Evolutionary conservation across 139 green algal genomes (phyloP), one percentile per base, ranked within the genome.

Genomic region (Tetradesmus obliquus): DNA sequence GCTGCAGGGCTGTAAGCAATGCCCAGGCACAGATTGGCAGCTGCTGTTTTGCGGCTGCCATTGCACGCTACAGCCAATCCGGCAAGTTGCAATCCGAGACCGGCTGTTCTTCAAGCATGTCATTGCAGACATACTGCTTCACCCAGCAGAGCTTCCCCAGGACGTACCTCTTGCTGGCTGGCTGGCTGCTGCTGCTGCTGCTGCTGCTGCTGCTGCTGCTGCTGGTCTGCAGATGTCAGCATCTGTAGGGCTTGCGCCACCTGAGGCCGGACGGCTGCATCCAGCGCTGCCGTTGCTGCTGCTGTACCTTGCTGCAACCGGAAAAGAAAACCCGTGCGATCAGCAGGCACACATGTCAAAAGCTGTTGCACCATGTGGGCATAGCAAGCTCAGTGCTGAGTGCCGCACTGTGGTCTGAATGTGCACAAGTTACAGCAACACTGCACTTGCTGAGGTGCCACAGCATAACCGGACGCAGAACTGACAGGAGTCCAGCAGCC

Each of bases 201-300:
- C 66, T 76, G 66, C 58, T 88, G 83, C 20, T 74, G 83, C 66
- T 76, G 66, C 58, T 88, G 83, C 20, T 74, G 83, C 8, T 79
- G n/a, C 20, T 66, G 2, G 22, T 88, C 55, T 13, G 13, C 22
- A 3, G 22, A 7, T 7, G 55, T n/a, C 32, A 89, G 45, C 8
- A 69, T 66, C 13, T 89, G 45, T 3, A 89, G 66, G 5, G 85
- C 85, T 19, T 69, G 66, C 5, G 66, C 85, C 17, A 62, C 85
- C 8, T 89, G 85, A 53, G 85, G 85, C 19, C 66, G 71, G 20
- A 89, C 17, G 6, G 69, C 19, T 2, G 13, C 15, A 15, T 82
- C 62, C 66, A 89, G 85, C 6, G 20, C 15, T 45, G 22, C 57
- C 10, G 54, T 24, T 55, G n/a, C 84, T 32, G n/a, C 58, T 58